Base-by-base conservation (phyloP, 1,139 yeast species). In the Blastobotrys petasosporus region DNA sequence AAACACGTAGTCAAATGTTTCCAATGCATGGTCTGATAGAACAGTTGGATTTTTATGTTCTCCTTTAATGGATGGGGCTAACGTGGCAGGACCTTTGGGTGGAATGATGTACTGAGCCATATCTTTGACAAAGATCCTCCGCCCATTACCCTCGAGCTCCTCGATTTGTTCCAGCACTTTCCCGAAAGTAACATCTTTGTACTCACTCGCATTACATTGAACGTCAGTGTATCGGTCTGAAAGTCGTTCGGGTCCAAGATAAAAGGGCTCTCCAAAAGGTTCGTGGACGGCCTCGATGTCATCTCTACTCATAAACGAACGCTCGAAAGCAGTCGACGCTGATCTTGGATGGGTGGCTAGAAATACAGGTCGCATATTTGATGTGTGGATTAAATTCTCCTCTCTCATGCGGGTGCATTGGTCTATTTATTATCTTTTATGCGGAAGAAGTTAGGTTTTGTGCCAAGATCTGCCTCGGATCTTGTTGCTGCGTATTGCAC, bases 91-190 rank as follows among this genome's bases (percentile, higher is more conserved):
- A 3, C 50, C 57, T 2, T 37, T 31, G 4, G 60, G 55, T n/a
- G 63, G 62, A 16, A 59, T 54, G 20, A 59, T 40, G 42, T 59
- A 59, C 43, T 58, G 62, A 15, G 61, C 62, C 63, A 59, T 59
- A 39, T 59, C 63, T 44, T 59, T 59, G 42, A 59, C 49, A 41
- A 59, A 56, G 8, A 59, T 48, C 9, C 50, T 40, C 37, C 49
- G 45, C 12, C 44, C 49, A 3, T 15, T 23, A 8, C 45, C 40
- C 28, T 41, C 38, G 10, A 13, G 41, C 4, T 32, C 38, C 28
- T 37, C 31, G 32, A 58, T 48, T 17, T 50, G 48, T 8, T 45
- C 45, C 11, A 44, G 47, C 4, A 57, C 58, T 32, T 50, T 50
- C n/a, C 45, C 45, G 38, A 40, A 59, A 7, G 58, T 55, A 10